These are phyloP conservation scores for Tubosaeta sp. DNA, from an alignment of 768 basidiomycete species.

Conservation along the genomic window DNA sequence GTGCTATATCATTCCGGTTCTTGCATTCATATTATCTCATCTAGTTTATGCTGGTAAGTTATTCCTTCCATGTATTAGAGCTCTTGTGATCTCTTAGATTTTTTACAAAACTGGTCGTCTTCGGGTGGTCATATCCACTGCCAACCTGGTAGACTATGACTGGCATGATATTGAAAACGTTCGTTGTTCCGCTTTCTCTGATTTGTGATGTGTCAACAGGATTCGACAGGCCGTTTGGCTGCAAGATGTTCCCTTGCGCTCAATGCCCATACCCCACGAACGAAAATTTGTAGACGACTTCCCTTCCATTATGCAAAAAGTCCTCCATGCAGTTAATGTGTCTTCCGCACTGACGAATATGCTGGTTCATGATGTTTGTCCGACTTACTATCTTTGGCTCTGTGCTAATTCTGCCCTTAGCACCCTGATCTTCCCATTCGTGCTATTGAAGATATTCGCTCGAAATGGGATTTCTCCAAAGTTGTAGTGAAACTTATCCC, in stretches of 20 bases:
- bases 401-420: conserved; percentile 31
- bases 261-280: conserved; percentile 34
- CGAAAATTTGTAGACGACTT: conserved; percentile 46
- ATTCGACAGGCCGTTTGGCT: conserved; percentile 73
- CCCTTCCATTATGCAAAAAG: conserved; percentile 49
- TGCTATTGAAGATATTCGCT: conserved; percentile 57
- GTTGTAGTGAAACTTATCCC: conserved; percentile 71
- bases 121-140: conserved; percentile 78
- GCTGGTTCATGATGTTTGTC: conserved; percentile 46
- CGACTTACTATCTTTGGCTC: neutral
- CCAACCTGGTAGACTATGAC: conserved; percentile 79
- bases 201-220: neutral
- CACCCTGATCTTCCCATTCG: conserved; percentile 62
- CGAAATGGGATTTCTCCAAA: conserved; percentile 78
- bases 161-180: conserved; percentile 92
- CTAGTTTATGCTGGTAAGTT: conserved; percentile 72
- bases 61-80: neutral
- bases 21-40: conserved; percentile 4
- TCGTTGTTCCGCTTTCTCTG: conserved; percentile 13
- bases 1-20: no score
- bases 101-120: conserved; percentile 83
- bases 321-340: conserved; percentile 59
- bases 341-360: conserved; percentile 55
- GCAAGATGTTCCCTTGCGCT: conserved; percentile 68
- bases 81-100: conserved; percentile 41